Evolutionary conservation across 805 yeast species (phyloP).

Genomic region (Sugiyamaella chiloensis): DNA sequence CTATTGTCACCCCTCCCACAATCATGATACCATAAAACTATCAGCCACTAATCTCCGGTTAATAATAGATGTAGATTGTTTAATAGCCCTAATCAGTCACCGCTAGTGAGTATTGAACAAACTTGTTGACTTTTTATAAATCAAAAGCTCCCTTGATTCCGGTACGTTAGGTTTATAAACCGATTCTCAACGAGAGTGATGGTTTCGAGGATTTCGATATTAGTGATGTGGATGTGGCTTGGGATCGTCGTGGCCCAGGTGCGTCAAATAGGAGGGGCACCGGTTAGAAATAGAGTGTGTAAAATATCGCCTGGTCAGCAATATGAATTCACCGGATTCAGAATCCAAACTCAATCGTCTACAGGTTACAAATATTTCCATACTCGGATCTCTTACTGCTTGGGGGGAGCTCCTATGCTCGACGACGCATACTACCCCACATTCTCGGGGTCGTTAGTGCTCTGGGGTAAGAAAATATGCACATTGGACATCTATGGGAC

Average conservation of each 20-base stretch:
- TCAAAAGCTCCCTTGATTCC: too few relatives aligned
- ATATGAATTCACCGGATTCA: conserved; percentile 22
- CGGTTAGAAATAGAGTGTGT: conserved; percentile 14
- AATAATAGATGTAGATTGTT: too few relatives aligned
- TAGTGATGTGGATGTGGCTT: neutral
- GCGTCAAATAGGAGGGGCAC: neutral
- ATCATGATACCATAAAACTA: conserved; percentile 3
- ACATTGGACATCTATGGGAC: conserved; percentile 1
- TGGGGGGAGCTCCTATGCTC: conserved; percentile 9
- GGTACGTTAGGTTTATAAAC: too few relatives aligned
- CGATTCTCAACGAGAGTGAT: too few relatives aligned
- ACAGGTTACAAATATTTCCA: conserved; percentile 12
- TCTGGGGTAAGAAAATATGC: conserved; percentile 25
- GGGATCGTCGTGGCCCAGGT: conserved; percentile 4
- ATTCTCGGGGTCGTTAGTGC: conserved; percentile 9
- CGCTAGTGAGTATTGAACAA: too few relatives aligned
- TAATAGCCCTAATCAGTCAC: too few relatives aligned
- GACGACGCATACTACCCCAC: conserved; percentile 21
- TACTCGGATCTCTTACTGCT: conserved; percentile 20
- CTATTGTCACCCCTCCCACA: neutral
- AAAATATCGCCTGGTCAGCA: conserved; percentile 18
- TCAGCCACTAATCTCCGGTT: neutral
- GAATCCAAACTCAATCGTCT: conserved; percentile 23
- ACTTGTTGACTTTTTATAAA: too few relatives aligned
- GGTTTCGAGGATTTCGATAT: too few relatives aligned